Evolutionary conservation across 2,329 filamentous ascomycete species (phyloP), one percentile per base, ranked within the genome.

Genomic region (Ophiocordyceps robertsii): DNA sequence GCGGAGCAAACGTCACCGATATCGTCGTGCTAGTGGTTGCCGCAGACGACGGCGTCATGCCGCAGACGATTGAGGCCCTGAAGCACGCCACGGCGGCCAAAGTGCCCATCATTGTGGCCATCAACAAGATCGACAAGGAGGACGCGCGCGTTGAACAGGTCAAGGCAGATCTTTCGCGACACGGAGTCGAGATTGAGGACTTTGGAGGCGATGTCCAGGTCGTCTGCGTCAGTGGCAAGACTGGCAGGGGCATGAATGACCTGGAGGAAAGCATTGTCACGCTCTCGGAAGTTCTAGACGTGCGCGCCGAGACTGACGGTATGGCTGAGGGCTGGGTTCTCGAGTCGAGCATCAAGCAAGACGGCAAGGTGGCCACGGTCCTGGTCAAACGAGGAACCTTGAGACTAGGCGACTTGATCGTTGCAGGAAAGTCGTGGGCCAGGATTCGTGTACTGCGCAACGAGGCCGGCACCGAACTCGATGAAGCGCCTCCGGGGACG

Each of bases 11-110:
- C 47, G 88, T 96, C 39, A 98, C 93, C 0, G 92, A 98, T 58
- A 95, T 98, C 51, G 87, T 98, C 13, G 82, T 98, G 36, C 67
- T 98, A 17, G 92, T 98, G 1, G 90, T 98, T 19, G 92, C 92
- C 7, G 90, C 90, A 9, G 92, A 98, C 58, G 93, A 98, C 58
- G 92, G 88, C 57, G 90, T 98, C 52, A 98, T 92, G 69, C 92
- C 92, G 3, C 92, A 98, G 57, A 98, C 93, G 0, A 69, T 96
- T 2, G 92, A 98, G 66, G 92, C 92, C 6, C 80, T 98, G 57
- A 95, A 93, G 61, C 92, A 98, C 58, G 90, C 92, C 8, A 83
- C 82, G 44, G 72, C 76, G 29, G 86, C 92, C 40, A 82, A 84
- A 47, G 92, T 96, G 1, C 90, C 92, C 6, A 90, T 98, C 40